Base-by-base conservation (phyloP, 495 filamentous ascomycete genomes). In the Hypoxylon cercidicola region DNA sequence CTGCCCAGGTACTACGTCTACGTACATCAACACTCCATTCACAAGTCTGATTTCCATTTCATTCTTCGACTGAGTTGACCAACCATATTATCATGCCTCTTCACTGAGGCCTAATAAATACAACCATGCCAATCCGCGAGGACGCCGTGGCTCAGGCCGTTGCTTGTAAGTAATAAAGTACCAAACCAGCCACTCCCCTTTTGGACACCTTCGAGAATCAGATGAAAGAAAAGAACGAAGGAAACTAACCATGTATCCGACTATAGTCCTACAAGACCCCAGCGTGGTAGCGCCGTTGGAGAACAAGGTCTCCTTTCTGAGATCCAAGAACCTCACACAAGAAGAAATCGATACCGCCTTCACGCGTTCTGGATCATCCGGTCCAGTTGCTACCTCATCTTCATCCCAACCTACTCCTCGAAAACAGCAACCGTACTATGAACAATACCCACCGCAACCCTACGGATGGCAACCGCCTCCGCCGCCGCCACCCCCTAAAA, bases 311-410 rank as follows among this genome's bases (percentile, higher is more conserved):
- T 89, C 93, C 12, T 99, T 99, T 67, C 84, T 99, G 16, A 90
- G 94, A 74, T 96, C 94, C 0, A 99, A 99, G 77, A 97, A 98
- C 72, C 84, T 99, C 13, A 97, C 94, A 2, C 91, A 93, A 76
- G 93, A 98, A 76, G 95, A 99, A 77, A 88, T 99, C 57, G 91
- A 93, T 71, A 78, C 87, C 34, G 90, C 95, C 16, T 85, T 99
- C 54, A 86, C 90, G 39, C 85, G 94, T 62, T 86, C 85, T 37
- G 86, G 87, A 28, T 83, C 89, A 57, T 70, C 78, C 44, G 77
- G 79, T 60, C 57, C 71, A 43, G 70, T 76, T 32, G 76, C 84
- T 62, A 80, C 85, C 66, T 71, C 82, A 49, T 75, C 79, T 34
- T 77, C 86, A 56, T 64, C 72, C n/a, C 62, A 62, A 15, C 13